A percentile compares a stretch with the other conserved stretches of the same genome.
These are phyloP conservation scores for Flaveria linearis DNA, from an alignment of 129 eudicot genomes.

Conservation along the genomic window DNA sequence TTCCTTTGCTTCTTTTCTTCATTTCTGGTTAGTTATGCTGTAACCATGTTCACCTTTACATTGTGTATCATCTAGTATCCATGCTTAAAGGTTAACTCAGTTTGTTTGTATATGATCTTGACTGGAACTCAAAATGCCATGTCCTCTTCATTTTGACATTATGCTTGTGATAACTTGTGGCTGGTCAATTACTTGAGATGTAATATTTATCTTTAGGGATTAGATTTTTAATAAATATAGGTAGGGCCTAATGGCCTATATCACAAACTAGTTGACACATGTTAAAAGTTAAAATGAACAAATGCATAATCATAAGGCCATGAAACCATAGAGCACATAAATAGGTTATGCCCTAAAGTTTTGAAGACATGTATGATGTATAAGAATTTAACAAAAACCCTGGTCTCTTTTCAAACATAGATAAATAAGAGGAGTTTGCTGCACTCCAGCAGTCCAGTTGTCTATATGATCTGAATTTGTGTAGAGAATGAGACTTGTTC, in stretches of 20 bases:
- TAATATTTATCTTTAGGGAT: not conserved
- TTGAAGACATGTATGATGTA: not conserved
- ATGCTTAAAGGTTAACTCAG: not conserved
- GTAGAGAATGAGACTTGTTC: conserved; percentile 7
- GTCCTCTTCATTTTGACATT: not conserved
- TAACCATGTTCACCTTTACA: not conserved
- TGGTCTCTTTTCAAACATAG: not conserved
- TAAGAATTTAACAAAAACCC: not conserved
- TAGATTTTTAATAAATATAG: not conserved
- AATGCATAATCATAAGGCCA: not conserved
- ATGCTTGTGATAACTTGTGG: conserved; percentile 6
- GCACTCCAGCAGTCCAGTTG: not conserved
- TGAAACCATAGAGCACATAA: not conserved
- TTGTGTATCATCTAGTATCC: not conserved
- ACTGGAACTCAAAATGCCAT: conserved; percentile 6
- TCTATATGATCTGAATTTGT: not conserved
- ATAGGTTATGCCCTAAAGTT: not conserved
- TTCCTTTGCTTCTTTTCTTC: not conserved
- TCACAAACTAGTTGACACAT: not conserved
- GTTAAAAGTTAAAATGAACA: not conserved
- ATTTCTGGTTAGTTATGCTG: conserved; percentile 13
- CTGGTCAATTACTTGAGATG: conserved; percentile 5
- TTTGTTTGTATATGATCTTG: not conserved
- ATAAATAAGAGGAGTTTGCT: not conserved
- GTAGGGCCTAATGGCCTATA: not conserved